Conservation (phyloP, 768 basidiomycete genomes). For the Termitomyces sp. region DNA sequence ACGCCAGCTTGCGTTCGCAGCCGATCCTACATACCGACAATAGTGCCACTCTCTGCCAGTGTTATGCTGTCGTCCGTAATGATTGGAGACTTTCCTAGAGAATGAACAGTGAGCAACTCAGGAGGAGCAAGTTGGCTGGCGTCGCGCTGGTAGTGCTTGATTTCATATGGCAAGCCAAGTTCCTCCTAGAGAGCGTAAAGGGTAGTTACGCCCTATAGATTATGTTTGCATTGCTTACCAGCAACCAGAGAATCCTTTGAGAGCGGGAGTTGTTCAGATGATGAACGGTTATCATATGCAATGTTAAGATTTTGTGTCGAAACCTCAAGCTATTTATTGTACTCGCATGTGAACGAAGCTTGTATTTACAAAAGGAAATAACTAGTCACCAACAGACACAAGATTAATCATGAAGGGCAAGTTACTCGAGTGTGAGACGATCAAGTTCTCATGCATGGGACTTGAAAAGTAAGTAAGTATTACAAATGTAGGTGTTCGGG, state of each 20-base stretch:
- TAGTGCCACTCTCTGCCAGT: slow-evolving; percentile 26
- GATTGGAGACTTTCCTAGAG: slow-evolving; percentile 36
- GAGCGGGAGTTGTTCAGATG: slow-evolving; percentile 46
- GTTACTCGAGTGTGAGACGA: no score
- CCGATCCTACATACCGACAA: slow-evolving; percentile 13
- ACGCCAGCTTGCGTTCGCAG: background rate
- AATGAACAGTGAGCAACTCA: slow-evolving; percentile 28
- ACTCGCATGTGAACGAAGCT: background rate
- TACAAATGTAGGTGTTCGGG: background rate
- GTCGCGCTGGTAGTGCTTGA: slow-evolving; percentile 27
- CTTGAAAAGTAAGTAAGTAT: no score
- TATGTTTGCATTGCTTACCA: slow-evolving; percentile 15
- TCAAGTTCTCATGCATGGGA: no score
- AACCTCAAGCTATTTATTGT: background rate
- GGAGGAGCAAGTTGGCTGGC: slow-evolving; percentile 22
- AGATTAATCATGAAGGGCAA: no score
- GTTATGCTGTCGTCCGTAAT: slow-evolving; percentile 35
- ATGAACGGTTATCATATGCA: slow-evolving; percentile 27
- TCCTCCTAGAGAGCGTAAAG: slow-evolving; percentile 27
- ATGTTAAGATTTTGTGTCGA: background rate
- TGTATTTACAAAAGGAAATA: no score
- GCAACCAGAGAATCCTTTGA: slow-evolving; percentile 43
- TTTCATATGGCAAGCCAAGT: slow-evolving; percentile 33
- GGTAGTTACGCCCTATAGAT: background rate
- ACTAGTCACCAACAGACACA: no score